phyloP scores from a whole-genome alignment of 768 basidiomycete species.

The Brasilioporus rufonigricans region DNA sequence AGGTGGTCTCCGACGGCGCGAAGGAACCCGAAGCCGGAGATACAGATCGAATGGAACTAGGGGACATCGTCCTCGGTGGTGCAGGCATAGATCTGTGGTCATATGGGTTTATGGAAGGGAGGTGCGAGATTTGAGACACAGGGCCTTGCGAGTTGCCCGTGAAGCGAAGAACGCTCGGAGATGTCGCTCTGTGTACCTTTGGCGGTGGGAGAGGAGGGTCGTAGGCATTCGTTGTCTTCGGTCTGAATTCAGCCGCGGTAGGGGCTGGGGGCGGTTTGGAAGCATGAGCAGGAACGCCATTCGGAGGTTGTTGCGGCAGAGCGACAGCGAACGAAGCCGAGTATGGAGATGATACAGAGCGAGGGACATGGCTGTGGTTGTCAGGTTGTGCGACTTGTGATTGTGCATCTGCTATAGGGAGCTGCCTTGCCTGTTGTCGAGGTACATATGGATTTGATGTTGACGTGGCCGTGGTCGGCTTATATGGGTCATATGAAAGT shows the following conservation, averaged over 20 bases:
- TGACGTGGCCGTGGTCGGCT: conserved; percentile 20
- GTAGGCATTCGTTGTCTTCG: conserved; percentile 69
- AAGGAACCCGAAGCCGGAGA: conserved; percentile 37
- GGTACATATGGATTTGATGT: conserved; percentile 23
- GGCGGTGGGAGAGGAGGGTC: conserved; percentile 69
- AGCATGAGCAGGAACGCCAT: conserved; percentile 26
- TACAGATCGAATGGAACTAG: conserved; percentile 20
- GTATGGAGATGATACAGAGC: conserved; percentile 28
- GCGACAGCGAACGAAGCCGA: conserved; percentile 13
- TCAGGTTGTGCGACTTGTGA: conserved; percentile 34
- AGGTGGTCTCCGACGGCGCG: conserved; percentile 29
- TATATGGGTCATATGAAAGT: conserved; percentile 37
- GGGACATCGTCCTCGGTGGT: conserved; percentile 33
- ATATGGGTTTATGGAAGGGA: conserved; percentile 13
- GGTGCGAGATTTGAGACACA: conserved; percentile 7
- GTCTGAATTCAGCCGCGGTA: conserved; percentile 51
- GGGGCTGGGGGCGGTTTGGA: conserved; percentile 35
- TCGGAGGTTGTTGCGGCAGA: conserved; percentile 17
- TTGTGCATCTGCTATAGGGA: conserved; percentile 15
- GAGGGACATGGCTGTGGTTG: conserved; percentile 22
- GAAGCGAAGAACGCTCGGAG: conserved; percentile 27
- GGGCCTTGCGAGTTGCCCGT: conserved; percentile 13
- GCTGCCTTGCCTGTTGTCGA: conserved; percentile 12
- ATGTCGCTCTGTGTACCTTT: conserved; percentile 31
- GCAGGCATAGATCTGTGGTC: conserved; percentile 19